phyloP scores from a whole-genome alignment of 768 basidiomycete species.

The Mycena venus region DNA sequence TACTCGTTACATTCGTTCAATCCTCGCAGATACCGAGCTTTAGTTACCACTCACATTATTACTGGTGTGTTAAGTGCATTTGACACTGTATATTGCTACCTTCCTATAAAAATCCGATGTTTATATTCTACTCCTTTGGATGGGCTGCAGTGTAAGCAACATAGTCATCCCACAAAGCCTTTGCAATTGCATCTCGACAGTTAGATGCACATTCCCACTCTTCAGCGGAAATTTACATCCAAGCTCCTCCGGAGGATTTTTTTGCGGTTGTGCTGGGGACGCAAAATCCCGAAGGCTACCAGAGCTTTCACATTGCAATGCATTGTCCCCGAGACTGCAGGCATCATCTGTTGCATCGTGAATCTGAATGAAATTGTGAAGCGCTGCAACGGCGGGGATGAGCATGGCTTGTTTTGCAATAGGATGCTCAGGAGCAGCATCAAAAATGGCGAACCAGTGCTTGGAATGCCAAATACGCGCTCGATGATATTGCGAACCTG shows the following conservation, averaged over 20 bases:
- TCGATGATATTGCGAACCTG: background rate
- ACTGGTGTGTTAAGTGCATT: background rate
- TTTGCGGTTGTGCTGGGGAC: no score
- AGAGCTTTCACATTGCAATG: no score
- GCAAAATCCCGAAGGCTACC: no score
- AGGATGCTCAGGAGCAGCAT: background rate
- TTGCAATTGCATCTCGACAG: conserved; percentile 1
- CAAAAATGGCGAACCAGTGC: conserved; percentile 19
- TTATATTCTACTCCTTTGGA: background rate
- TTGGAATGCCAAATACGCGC: conserved; percentile 20
- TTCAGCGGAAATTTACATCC: background rate
- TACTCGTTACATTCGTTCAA: no score
- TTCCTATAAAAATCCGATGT: no score
- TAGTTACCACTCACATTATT: background rate
- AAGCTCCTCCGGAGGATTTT: conserved; percentile 18
- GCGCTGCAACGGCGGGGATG: background rate
- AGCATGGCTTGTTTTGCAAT: conserved; percentile 11
- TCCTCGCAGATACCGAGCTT: no score
- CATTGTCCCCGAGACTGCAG: background rate
- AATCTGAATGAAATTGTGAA: conserved; percentile 4
- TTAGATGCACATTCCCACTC: background rate
- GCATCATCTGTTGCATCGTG: background rate
- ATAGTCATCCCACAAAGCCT: no score
- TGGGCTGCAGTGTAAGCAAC: no score
- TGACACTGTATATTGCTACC: no score